Base-by-base conservation (phyloP, 192 early-diverging fungal species). In the Podila epicladia region DNA sequence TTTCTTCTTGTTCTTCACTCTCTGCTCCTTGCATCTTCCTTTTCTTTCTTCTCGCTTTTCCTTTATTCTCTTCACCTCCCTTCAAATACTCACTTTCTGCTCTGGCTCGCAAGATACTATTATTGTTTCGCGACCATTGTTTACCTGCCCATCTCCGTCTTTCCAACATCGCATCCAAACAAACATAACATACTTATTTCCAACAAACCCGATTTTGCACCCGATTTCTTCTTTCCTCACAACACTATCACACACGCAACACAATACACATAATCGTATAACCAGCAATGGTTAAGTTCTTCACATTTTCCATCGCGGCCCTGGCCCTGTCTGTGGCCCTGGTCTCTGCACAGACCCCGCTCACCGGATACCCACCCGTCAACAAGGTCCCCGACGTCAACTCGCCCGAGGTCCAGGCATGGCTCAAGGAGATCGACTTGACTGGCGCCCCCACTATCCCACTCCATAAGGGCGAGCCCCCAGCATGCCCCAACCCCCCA, bases 371-470 rank as follows among this genome's bases (percentile, higher is more conserved):
- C 59, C 86, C 86, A 48, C 12, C 55, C 6, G 41, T n/a, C 38
- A 58, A 77, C 28, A 5, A n/a, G 26, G 58, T 82, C 13, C 86
- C 86, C 29, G 57, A 57, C 26, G 58, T 35, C 64, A 80, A 83
- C 58, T 78, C 73, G 26, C 61, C 77, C 13, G 79, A 87, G 35
- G 84, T 87, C 75, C 64, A 64, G 51, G 61, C 72, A 9, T 61
- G 84, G 60, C 83, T 84, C 71, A 85, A 87, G 61, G 84, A 84
- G 31, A 85, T 87, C 62, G 82, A 87, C 51, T 74, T 84, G 67
- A 79, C 69, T 31, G 82, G 83, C 7, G 84, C 67, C 28, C 86
- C 86, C 22, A 53, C 41, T 17, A 69, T 82, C 48, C 65, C 72
- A 15, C 45, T 83, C 28, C 64, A 65, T 37, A 67, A 59, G 20